These are phyloP conservation scores for Plantago coronopus DNA, from an alignment of 305 asterid species.

Conservation along the genomic window DNA sequence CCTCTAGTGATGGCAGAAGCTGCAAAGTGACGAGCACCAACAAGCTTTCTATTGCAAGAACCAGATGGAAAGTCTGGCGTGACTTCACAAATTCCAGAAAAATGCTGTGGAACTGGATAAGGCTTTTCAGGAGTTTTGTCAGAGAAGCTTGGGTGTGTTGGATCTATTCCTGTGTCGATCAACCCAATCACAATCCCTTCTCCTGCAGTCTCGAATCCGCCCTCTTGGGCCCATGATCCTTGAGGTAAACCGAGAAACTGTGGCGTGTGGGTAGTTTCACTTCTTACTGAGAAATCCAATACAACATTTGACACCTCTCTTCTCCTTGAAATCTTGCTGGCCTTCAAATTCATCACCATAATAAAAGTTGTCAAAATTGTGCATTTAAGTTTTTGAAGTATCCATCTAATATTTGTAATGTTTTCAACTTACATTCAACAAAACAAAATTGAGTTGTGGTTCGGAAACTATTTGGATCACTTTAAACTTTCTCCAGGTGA, in stretches of 20 bases:
- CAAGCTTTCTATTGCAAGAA: slow-evolving; percentile 93
- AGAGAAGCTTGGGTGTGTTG: slow-evolving; percentile 85
- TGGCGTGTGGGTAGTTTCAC: slow-evolving; percentile 93
- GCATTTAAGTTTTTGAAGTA: neutral
- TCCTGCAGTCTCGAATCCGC: slow-evolving; percentile 92
- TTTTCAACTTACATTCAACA: too few species aligned
- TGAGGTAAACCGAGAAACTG: slow-evolving; percentile 89
- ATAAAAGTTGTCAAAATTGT: neutral
- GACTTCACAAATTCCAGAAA: slow-evolving; percentile 93
- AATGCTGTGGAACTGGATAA: slow-evolving; percentile 81
- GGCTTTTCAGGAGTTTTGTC: slow-evolving; percentile 58
- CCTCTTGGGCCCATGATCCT: slow-evolving; percentile 95
- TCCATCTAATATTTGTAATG: too few species aligned
- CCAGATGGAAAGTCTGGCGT: slow-evolving; percentile 95
- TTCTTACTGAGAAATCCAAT: slow-evolving; percentile 76
- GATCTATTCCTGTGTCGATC: slow-evolving; percentile 94
- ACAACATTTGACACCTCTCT: slow-evolving; percentile 74
- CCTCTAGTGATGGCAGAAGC: slow-evolving; percentile 98
- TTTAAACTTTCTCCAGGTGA: too few species aligned
- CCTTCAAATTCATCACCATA: slow-evolving; percentile 47
- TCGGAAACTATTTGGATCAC: too few species aligned
- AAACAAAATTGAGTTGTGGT: too few species aligned
- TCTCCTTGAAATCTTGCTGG: slow-evolving; percentile 64
- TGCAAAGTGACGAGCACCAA: slow-evolving; percentile 98
- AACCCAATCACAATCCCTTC: slow-evolving; percentile 94